Evolutionary conservation across 2,329 filamentous ascomycete genomes (phyloP), one percentile per base, ranked within the genome.

Genomic region (Penicillium occitanis): DNA sequence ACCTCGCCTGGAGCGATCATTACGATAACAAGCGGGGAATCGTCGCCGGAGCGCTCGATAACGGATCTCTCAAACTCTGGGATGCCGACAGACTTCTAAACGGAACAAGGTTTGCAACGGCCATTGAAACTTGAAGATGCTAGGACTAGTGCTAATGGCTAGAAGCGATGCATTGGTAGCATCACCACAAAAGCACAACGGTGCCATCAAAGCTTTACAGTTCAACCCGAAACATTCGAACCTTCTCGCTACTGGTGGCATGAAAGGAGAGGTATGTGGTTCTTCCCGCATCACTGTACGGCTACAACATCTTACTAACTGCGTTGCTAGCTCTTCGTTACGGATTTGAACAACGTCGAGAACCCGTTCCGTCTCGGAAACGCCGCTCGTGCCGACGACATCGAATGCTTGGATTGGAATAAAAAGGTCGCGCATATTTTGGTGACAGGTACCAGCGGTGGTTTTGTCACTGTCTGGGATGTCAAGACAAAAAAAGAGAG

Each of bases 381-480:
- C 70, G 92, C 92, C 50, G 93, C 93, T 69, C 90, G 94, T 75
- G 91, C 93, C 46, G 94, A 98, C 74, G 95, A 99, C 73, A 91
- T 98, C 70, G 95, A 98, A 74, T 96, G 93, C 71, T 84, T 99
- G 68, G 94, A 97, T 72, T 99, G 96, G 96, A 99, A 99, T 81
- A 93, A 93, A 76, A 98, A 96, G 82, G 94, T 98, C 50, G 88
- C 94, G 14, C 94, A 99, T 76, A 99, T 99, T 76, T 82, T 99
- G 71, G 95, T 94, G 19, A 98, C 94, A 10, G 95, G 95, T 70
- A 94, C 93, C 75, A 91, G 88, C 68, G 93, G 93, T 60, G 95
- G 95, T 4, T 96, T 98, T 74, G 93, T 98, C 42, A 98, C 95
- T 1, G 94, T 99, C 19, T 99, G 95, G 95, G 95, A 99, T 80